Percentiles rank a stretch among this genome's conserved stretches.
Evolutionary conservation across 2,329 filamentous ascomycete genomes (phyloP).

Genomic region (Colletotrichum ledebouriae): DNA sequence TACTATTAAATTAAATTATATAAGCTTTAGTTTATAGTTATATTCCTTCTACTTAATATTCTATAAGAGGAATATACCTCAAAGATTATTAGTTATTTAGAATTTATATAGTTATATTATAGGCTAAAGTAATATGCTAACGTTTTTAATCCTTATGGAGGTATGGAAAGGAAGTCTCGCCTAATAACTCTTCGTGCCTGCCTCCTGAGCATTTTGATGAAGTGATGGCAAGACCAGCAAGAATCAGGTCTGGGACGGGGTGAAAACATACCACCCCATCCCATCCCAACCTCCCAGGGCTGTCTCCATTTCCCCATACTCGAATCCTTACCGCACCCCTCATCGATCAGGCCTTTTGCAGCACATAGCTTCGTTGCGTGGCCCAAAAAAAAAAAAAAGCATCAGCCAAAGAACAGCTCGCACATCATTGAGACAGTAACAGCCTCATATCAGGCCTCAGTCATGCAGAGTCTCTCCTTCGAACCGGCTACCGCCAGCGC

Average conservation of each 20-base stretch:
- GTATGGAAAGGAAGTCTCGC: too few species aligned
- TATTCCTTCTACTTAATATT: too few species aligned
- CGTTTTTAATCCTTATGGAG: too few species aligned
- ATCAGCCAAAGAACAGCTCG: not conserved
- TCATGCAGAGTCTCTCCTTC: constrained; percentile 8
- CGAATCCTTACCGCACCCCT: not conserved
- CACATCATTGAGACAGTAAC: constrained; percentile 13
- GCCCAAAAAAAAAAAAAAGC: not conserved
- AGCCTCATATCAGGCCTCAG: constrained; percentile 8
- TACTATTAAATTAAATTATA: too few species aligned
- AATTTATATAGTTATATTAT: too few species aligned
- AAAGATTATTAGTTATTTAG: too few species aligned
- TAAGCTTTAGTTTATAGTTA: too few species aligned
- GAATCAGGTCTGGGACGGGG: not conserved
- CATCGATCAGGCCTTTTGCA: constrained; percentile 17
- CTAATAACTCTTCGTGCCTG: too few species aligned
- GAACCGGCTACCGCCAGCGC: not conserved
- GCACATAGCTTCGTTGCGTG: not conserved
- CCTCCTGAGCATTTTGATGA: too few species aligned
- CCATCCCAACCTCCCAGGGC: not conserved
- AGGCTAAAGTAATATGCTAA: too few species aligned
- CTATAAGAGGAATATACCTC: too few species aligned
- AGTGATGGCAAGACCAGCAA: too few species aligned
- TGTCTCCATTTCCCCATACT: not conserved
- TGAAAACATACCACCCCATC: constrained; percentile 18